phyloP scores from a whole-genome alignment of 1,284 basidiomycete species.

The Anthracocystis panici-leucophaei region DNA sequence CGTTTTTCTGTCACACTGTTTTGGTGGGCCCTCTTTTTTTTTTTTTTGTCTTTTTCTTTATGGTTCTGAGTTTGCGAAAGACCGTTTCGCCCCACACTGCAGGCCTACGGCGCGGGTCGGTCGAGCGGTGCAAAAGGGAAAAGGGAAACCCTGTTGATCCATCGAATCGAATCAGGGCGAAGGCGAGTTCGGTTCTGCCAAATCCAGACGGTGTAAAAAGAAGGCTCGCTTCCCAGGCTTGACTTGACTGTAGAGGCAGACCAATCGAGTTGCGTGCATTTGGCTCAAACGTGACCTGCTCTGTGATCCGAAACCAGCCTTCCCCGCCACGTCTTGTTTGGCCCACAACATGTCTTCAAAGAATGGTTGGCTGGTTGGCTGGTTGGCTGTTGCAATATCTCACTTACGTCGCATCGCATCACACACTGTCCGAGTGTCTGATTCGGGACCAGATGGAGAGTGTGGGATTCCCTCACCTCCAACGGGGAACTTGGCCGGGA shows the following conservation, averaged over 20 bases:
- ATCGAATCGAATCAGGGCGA: conserved; percentile 1
- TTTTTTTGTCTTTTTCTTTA: neutral
- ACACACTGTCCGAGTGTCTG: too few relatives aligned
- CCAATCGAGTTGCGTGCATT: neutral
- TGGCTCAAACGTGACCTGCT: neutral
- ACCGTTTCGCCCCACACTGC: too few relatives aligned
- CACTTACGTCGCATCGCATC: too few relatives aligned
- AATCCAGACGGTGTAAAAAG: too few relatives aligned
- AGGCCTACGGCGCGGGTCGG: neutral
- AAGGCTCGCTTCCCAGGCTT: neutral
- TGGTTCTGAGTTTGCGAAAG: neutral
- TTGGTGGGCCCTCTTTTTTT: neutral
- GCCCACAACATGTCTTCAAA: neutral
- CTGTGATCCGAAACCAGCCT: conserved; percentile 6
- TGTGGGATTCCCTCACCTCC: too few relatives aligned
- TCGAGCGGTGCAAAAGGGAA: neutral
- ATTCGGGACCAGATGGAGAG: too few relatives aligned
- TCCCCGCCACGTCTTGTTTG: neutral
- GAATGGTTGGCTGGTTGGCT: neutral
- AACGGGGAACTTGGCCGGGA: too few relatives aligned
- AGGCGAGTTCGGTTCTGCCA: conserved; percentile 2
- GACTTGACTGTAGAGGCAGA: neutral
- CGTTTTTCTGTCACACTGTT: neutral
- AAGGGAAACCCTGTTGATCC: conserved; percentile 5
- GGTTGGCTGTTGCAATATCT: neutral